A percentile compares a stretch with the other conserved stretches of the same genome.
These are phyloP conservation scores for Trichoderma asperellum DNA, from an alignment of 2,329 filamentous ascomycete genomes.

Conservation along the genomic window DNA sequence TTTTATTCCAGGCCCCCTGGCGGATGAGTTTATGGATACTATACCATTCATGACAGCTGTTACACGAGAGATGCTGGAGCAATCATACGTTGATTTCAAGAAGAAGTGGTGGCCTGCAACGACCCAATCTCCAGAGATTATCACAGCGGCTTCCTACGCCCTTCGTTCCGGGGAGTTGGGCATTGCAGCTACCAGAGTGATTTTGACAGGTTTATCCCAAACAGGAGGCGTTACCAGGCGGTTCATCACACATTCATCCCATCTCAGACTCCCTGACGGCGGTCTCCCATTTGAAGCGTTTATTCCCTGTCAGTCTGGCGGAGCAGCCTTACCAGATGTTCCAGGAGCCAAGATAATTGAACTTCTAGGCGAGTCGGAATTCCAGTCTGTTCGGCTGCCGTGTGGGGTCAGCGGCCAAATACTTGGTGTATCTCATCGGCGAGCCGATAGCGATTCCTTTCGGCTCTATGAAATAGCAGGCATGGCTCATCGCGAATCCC, in stretches of 20 bases:
- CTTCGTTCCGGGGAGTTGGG: background rate
- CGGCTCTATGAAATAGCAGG: background rate
- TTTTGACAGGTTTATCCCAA: background rate
- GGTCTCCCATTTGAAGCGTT: conserved; percentile 1
- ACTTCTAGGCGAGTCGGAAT: background rate
- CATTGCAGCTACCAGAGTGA: background rate
- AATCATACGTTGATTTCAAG: conserved; percentile 3
- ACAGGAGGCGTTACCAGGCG: background rate
- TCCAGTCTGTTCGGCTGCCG: background rate
- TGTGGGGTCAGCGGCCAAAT: background rate
- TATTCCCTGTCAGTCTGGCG: conserved; percentile 9
- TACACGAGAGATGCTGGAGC: background rate
- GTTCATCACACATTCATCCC: background rate
- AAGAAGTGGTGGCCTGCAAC: background rate
- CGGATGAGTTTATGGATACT: conserved; percentile 2
- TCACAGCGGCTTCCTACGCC: background rate
- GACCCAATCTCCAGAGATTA: conserved; percentile 5
- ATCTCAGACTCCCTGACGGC: background rate
- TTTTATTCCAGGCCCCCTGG: background rate
- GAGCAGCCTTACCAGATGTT: background rate
- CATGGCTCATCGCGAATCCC: background rate
- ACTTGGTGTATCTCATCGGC: background rate
- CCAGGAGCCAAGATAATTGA: background rate
- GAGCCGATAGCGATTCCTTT: background rate
- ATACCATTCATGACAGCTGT: conserved; percentile 3